A percentile compares a stretch with the other conserved stretches of the same genome.
These are phyloP conservation scores for Pyropia yezoensis DNA, from an alignment of 23 red algal genomes.

Conservation along the genomic window DNA sequence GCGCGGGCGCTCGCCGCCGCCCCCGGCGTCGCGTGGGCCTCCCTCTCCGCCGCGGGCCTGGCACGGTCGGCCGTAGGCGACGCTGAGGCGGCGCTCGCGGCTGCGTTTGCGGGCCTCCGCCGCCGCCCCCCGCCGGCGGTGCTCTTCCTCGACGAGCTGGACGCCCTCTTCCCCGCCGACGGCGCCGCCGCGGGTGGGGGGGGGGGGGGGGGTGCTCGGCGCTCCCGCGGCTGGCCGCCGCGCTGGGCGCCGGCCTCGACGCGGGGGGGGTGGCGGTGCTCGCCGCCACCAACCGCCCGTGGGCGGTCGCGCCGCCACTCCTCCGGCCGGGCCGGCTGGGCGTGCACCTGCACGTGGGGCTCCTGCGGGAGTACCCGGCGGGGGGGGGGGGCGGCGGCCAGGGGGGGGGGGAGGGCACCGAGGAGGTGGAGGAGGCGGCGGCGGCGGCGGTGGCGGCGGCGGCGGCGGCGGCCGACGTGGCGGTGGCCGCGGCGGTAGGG, in stretches of 20 bases:
- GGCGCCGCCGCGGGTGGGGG: no score
- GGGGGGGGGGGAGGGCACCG: no score
- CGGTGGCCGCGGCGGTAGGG: no score
- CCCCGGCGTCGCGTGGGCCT: conserved; percentile 8
- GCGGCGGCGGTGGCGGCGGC: no score
- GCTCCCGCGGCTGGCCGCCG: no score
- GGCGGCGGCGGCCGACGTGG: no score
- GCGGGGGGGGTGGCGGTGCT: conserved; percentile 62
- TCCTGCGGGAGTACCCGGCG: no score
- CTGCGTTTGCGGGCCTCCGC: conserved; percentile 4
- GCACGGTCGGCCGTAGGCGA: conserved; percentile 27
- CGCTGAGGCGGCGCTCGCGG: conserved; percentile 1
- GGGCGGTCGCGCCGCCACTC: conserved; percentile 89
- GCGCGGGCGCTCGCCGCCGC: conserved; percentile 69
- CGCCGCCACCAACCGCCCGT: conserved; percentile 95
- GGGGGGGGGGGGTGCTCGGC: no score
- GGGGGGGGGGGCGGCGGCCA: no score
- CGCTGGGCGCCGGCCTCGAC: background rate
- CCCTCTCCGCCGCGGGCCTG: conserved; percentile 6
- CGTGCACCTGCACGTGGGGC: no score
- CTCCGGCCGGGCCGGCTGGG: conserved; percentile 14
- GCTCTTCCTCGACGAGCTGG: conserved; percentile 98
- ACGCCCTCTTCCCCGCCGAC: conserved; percentile 72
- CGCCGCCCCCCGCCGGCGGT: conserved; percentile 72
- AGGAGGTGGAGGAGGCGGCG: no score